These are phyloP conservation scores for Emiliania huxleyi DNA, from an alignment of 78 protist genomes.

Conservation along the genomic window DNA sequence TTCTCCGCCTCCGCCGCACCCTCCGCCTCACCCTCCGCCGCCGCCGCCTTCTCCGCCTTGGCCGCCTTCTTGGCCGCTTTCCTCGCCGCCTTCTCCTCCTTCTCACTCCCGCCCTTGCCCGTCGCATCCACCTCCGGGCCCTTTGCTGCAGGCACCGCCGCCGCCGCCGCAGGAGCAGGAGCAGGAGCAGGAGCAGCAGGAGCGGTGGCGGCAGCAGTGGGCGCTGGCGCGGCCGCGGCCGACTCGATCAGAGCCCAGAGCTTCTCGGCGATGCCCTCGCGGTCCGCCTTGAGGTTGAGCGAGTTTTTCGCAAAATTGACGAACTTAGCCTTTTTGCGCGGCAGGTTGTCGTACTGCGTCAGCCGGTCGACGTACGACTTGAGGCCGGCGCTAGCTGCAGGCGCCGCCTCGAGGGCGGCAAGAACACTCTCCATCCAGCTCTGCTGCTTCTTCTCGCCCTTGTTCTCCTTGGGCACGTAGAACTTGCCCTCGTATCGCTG, in stretches of 20 bases:
- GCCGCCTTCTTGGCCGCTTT: not conserved
- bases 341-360: not conserved
- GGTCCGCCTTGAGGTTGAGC: not conserved
- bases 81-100: too few species aligned
- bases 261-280: not conserved
- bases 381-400: not conserved
- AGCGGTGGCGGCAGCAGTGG: too few species aligned
- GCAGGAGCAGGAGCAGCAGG: too few species aligned
- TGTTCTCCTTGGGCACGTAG: not conserved
- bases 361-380: not conserved
- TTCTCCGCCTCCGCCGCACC: not conserved
- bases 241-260: not conserved
- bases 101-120: too few species aligned
- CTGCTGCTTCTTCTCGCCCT: not conserved
- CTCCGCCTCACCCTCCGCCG: not conserved
- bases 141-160: too few species aligned
- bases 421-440: not conserved
- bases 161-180: too few species aligned
- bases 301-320: slow-evolving; percentile 6
- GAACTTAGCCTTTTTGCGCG: not conserved
- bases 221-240: too few species aligned
- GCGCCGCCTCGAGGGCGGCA: not conserved
- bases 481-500: not conserved
- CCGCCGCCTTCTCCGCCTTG: not conserved
- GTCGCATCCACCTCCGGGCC: too few species aligned